A percentile compares a stretch with the other conserved stretches of the same genome.
Evolutionary conservation across 164 flowering plant species (phyloP).

Genomic region (Chloranthus sessilifolius): DNA sequence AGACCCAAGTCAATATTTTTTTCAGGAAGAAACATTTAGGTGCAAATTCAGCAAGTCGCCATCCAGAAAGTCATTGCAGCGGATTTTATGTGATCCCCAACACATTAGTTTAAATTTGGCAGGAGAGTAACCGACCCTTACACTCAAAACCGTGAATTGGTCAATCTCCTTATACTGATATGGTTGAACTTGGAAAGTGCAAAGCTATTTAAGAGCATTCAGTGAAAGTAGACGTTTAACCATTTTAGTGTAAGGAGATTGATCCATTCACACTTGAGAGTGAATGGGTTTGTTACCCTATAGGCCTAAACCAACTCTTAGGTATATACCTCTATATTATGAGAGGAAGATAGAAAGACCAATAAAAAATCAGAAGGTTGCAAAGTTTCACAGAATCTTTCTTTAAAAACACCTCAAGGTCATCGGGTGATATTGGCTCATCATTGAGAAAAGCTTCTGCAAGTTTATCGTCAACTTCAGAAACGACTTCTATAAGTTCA

Average conservation of each 20-base stretch:
- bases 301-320: too few species aligned
- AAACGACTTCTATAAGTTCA: conserved; percentile 83
- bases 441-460: conserved; percentile 87
- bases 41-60: neutral
- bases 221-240: too few species aligned
- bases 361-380: conserved; percentile 3
- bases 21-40: neutral
- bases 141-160: too few species aligned
- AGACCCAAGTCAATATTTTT: neutral
- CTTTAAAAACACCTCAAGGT: conserved; percentile 62
- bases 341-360: too few species aligned
- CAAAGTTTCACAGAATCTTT: too few species aligned
- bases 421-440: conserved; percentile 80
- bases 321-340: too few species aligned
- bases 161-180: too few species aligned
- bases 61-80: conserved; percentile 1
- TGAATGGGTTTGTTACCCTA: too few species aligned
- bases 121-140: neutral
- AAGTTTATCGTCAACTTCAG: conserved; percentile 95
- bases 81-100: neutral
- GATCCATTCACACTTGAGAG: too few species aligned
- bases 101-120: neutral
- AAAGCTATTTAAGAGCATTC: too few species aligned
- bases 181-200: too few species aligned
- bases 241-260: too few species aligned